Evolutionary conservation across 345 rosid genomes (phyloP), one percentile per base, ranked within the genome.

Genomic region (Salix brachista): DNA sequence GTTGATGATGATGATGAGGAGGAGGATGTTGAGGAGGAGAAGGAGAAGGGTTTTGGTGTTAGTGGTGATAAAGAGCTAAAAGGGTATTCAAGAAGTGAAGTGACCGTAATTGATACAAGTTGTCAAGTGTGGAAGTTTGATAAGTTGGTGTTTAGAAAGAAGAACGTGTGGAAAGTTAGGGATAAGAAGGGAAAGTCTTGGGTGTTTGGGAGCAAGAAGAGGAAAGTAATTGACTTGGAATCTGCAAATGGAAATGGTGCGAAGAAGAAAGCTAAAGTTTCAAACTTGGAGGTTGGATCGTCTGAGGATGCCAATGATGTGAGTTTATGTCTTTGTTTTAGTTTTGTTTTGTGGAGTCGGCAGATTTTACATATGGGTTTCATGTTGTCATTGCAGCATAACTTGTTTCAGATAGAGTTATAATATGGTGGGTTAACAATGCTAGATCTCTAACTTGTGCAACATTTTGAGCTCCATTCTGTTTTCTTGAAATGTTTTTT

Each of bases 91-190:
- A 91, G 90, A 83, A 91, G 97, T 71, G 99, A 96, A 78, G 98
- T 93, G 84, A 91, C 97, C 5, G 94, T 96, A 56, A 96, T 96
- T 17, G 99, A 96, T 77, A 93, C 97, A 14, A 91, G 97, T 88
- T 87, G 84, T 36, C 77, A 79, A 39, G 85, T 76, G 75, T 96
- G 99, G 99, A 96, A 96, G 87, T 82, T 84, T 65, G 99, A 96
- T 73, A 96, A 96, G 84, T 71, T 91, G 36, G 90, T 96, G 70
- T 91, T 81, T 42, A 75, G 99, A 68, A 88, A 85, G 89, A 88
- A 88, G 73, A 92, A 89, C 56, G 88, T 87, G 32, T 96, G 98
- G 98, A 96, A 91, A 85, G 93, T 90, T 42, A 86, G 89, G 79
- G 97, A 93, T 39, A 91, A 89, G 90, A 91, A 88, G 69, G 96